These are phyloP conservation scores for Saccharomycopsis crataegensis DNA, from an alignment of 1,139 yeast genomes.

Conservation along the genomic window DNA sequence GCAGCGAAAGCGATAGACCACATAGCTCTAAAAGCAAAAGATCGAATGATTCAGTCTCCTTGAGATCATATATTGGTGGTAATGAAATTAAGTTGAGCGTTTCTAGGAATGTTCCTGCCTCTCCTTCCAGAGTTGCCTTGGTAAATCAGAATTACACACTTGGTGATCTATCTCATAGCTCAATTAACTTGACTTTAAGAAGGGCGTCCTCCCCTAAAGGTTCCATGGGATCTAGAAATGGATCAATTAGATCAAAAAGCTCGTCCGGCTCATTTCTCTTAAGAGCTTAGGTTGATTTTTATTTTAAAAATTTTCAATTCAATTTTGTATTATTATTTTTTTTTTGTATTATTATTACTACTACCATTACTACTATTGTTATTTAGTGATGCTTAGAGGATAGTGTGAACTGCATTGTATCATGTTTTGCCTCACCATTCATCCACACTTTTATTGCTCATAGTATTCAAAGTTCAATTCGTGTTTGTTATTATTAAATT, in stretches of 20 bases:
- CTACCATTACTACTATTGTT: not conserved
- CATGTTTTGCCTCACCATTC: no score
- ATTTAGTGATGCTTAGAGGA: not conserved
- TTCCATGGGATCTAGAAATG: conserved; percentile 5
- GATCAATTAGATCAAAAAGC: conserved; percentile 7
- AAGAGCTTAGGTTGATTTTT: not conserved
- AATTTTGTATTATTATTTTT: not conserved
- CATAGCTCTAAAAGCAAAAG: not conserved
- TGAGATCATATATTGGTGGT: conserved; percentile 12
- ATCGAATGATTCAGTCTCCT: conserved; percentile 12
- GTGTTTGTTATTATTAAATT: no score
- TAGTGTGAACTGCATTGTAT: no score
- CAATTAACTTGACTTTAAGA: conserved; percentile 7
- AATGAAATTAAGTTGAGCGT: conserved; percentile 14
- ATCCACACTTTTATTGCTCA: no score
- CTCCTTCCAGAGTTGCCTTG: not conserved
- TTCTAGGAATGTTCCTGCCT: not conserved
- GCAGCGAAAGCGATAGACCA: not conserved
- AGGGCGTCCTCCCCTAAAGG: conserved; percentile 11
- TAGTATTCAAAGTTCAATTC: no score
- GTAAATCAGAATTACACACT: not conserved
- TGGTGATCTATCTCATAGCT: conserved; percentile 10
- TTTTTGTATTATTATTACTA: not conserved
- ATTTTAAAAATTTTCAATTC: not conserved
- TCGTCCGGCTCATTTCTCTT: conserved; percentile 8